phyloP scores from a whole-genome alignment of 1,284 basidiomycete genomes.

The Puccinia brachypodii region DNA sequence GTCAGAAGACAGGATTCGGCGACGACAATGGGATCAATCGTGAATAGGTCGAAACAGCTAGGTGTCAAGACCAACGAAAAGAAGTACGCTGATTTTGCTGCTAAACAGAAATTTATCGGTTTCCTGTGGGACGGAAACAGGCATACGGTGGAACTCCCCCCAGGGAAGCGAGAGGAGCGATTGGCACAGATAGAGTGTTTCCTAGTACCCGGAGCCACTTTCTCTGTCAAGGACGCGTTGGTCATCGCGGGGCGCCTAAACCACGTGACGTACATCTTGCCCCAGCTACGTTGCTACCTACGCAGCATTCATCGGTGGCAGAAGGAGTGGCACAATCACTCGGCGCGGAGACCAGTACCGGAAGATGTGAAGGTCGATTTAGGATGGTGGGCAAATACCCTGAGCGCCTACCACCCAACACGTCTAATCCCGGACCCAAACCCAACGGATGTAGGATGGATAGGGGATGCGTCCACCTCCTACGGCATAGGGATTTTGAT shows the following conservation, averaged over 20 bases:
- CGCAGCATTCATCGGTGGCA: background rate
- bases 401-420: background rate
- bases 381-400: background rate
- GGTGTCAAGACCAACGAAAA: background rate
- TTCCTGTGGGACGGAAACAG: slow-evolving; percentile 2
- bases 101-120: slow-evolving; percentile 5
- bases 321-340: background rate
- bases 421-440: background rate
- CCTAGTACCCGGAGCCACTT: too few relatives aligned
- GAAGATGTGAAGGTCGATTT: background rate
- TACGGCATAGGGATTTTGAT: background rate
- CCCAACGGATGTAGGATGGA: background rate
- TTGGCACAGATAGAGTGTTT: background rate
- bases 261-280: background rate
- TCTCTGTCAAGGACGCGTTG: background rate
- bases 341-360: too few relatives aligned
- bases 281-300: background rate
- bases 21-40: background rate
- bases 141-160: background rate
- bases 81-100: background rate
- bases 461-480: background rate
- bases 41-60: background rate
- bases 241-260: background rate
- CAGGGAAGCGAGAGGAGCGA: background rate
- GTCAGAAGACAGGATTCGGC: background rate